Evolutionary conservation across 78 protist species (phyloP).

Genomic region (Guillardia theta): DNA sequence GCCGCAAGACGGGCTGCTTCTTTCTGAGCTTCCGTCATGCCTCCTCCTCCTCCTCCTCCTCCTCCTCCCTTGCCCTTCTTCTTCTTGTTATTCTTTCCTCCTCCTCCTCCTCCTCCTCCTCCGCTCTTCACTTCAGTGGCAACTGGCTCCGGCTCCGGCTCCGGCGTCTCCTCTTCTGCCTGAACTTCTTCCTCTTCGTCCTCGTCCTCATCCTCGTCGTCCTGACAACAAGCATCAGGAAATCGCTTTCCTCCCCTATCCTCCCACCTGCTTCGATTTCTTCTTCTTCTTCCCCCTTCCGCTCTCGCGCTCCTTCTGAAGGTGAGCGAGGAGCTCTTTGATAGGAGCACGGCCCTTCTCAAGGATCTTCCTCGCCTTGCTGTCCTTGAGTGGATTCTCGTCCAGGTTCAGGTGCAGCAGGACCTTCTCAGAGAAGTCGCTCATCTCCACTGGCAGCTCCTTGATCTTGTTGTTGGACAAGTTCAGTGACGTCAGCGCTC

Average conservation of each 20-base stretch:
- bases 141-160: background rate
- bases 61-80: background rate
- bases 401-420: constrained; percentile 6
- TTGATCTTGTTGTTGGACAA: background rate
- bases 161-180: background rate
- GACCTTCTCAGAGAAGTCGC: background rate
- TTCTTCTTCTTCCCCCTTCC: background rate
- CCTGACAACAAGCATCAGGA: background rate
- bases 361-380: constrained; percentile 11
- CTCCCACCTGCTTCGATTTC: background rate
- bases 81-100: background rate
- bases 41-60: background rate
- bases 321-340: constrained; percentile 28
- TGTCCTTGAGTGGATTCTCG: constrained; percentile 43
- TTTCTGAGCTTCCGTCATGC: background rate
- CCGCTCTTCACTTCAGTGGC: background rate
- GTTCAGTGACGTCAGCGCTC: constrained; percentile 3
- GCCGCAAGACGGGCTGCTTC: background rate
- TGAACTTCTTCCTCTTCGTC: background rate
- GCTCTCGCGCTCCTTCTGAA: background rate
- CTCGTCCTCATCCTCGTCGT: background rate
- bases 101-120: background rate
- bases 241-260: background rate
- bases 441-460: constrained; percentile 17
- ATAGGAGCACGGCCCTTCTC: constrained; percentile 38